Evolutionary conservation across 1,139 yeast species (phyloP), one percentile per base, ranked within the genome.

Genomic region (Kodamaea sp.): DNA sequence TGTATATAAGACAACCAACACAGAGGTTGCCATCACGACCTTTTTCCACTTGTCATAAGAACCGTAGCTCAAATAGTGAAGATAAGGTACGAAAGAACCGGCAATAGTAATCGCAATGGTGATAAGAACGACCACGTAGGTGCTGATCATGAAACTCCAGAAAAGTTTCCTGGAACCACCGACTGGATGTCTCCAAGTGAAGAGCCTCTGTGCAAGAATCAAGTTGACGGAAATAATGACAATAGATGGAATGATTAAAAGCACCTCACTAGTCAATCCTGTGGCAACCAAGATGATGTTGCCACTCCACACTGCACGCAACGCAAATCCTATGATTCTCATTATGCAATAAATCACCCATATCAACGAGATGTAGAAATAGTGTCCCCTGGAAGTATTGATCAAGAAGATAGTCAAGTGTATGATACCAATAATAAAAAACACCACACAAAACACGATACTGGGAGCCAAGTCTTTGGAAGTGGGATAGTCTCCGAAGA

Each of bases 161-260:
- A 83, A 80, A 29, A 71, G 50, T 35, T 56, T 62, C 29, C 76
- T 57, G 15, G 80, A 70, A 35, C 92, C 94, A 20, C 84, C 77
- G 31, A 79, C 83, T 3, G 95, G 94, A 53, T 85, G 94, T 52
- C 86, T 68, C 88, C 92, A 83, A 7, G 90, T 83, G 61, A 83
- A 84, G 28, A 84, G 68, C 47, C 95, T 72, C 56, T 84, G 92
- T 4, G 89, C 89, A 41, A 85, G 63, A 28, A 83, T 73, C 57
- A 83, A 71, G 51, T 82, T 80, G 45, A 77, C 64, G 1, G 83
- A 71, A 15, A 78, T 76, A 26, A 81, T 51, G 12, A 79, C 48
- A 31, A 80, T 73, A 6, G 80, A 66, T 15, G 80, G 83, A 40
- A 82, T 60, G 42, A 81, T 70, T 29, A 75, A 57, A 39, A 84